These are phyloP conservation scores for Coniochaeta sp. DNA, from an alignment of 2,329 filamentous ascomycete genomes.

Conservation along the genomic window DNA sequence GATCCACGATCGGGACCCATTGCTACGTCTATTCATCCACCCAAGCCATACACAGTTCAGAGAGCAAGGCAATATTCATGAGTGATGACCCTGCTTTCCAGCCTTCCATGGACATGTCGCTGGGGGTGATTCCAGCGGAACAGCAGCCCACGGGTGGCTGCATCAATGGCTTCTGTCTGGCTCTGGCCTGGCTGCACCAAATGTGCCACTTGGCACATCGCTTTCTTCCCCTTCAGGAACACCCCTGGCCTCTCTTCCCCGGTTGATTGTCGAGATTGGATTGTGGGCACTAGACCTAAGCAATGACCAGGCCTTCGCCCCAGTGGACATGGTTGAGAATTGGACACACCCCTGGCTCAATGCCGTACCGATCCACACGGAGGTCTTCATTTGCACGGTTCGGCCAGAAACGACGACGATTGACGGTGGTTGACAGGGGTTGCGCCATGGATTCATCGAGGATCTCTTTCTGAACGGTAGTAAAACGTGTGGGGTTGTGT, in stretches of 20 bases:
- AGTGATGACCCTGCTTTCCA: background rate
- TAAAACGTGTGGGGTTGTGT: background rate
- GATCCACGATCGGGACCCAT: conserved; percentile 1
- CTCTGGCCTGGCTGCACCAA: background rate
- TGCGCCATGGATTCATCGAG: background rate
- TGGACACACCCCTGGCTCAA: background rate
- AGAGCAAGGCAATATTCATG: background rate
- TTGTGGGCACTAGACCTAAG: background rate
- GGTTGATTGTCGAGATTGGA: background rate
- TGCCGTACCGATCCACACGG: background rate
- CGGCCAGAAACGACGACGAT: background rate
- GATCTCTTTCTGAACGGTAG: background rate
- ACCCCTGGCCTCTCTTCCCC: background rate
- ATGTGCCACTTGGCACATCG: background rate
- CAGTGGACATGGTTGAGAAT: too few species aligned
- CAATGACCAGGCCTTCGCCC: background rate
- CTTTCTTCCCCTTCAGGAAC: too few species aligned
- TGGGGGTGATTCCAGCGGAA: background rate
- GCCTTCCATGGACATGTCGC: background rate
- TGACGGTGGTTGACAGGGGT: background rate
- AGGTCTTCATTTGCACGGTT: background rate
- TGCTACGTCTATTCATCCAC: background rate
- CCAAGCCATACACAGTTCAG: background rate
- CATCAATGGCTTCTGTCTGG: background rate
- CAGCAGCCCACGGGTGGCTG: background rate